Conservation (phyloP, 2,329 filamentous ascomycete species). For the Lasiodiplodia citricola region DNA sequence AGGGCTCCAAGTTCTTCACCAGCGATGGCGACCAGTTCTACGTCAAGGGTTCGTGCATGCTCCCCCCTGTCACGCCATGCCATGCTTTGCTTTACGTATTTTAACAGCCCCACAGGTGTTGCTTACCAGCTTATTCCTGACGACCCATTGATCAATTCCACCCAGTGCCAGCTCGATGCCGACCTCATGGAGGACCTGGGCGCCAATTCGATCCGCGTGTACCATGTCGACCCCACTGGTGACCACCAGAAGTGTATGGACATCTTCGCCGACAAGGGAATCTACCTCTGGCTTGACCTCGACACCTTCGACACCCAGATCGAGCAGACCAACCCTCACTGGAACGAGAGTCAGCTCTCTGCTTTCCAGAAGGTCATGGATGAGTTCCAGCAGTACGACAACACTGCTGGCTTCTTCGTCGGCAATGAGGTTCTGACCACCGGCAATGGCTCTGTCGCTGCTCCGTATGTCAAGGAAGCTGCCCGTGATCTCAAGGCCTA, state of each 20-base stretch:
- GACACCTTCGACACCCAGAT: conserved; percentile 74
- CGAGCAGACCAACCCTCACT: conserved; percentile 65
- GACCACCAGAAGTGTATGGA: conserved; percentile 83
- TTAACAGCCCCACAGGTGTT: not conserved
- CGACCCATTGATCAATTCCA: conserved; percentile 77
- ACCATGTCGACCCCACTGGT: conserved; percentile 76
- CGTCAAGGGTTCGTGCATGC: conserved; percentile 69
- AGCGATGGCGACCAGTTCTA: conserved; percentile 82
- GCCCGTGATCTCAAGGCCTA: conserved; percentile 83
- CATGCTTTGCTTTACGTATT: not conserved
- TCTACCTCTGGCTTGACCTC: conserved; percentile 84
- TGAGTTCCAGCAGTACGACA: conserved; percentile 76
- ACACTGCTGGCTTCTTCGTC: conserved; percentile 82
- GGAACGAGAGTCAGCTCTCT: conserved; percentile 74
- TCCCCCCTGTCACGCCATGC: conserved; percentile 1
- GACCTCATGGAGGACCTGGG: conserved; percentile 79
- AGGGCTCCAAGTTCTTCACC: conserved; percentile 85
- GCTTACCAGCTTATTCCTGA: conserved; percentile 58
- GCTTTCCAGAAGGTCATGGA: conserved; percentile 76
- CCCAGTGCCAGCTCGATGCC: conserved; percentile 78
- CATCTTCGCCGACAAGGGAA: conserved; percentile 77
- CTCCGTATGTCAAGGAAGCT: conserved; percentile 83
- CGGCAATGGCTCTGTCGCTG: conserved; percentile 63
- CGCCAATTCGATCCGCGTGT: conserved; percentile 84
- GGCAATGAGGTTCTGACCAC: conserved; percentile 83